Evolutionary conservation across 129 eudicot species (phyloP).

Genomic region (Pittosporum tobira): DNA sequence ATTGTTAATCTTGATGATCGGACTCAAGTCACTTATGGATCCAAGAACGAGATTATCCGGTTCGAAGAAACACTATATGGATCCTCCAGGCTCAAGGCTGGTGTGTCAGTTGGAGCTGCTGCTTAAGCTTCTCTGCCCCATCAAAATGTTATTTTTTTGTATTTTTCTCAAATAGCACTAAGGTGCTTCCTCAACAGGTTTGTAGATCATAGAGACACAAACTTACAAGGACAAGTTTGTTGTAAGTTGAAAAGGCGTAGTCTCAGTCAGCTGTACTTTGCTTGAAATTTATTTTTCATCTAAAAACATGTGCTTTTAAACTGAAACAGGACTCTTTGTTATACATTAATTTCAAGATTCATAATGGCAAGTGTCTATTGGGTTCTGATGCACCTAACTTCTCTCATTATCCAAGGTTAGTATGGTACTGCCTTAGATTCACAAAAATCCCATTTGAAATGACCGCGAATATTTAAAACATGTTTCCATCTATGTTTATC

Average conservation of each 20-base stretch:
- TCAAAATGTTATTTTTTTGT: too few relatives aligned
- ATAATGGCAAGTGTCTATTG: too few relatives aligned
- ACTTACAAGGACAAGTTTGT: conserved; percentile 1
- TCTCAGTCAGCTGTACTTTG: conserved; percentile 15
- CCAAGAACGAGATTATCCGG: conserved; percentile 88
- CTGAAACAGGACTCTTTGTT: conserved; percentile 2
- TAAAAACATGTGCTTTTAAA: background rate
- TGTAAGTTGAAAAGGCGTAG: conserved; percentile 4
- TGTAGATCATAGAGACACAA: background rate
- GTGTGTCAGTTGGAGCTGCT: conserved; percentile 82
- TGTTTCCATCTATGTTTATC: too few relatives aligned
- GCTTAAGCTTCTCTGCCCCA: conserved; percentile 35
- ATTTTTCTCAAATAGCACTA: conserved; percentile 7
- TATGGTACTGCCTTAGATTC: too few relatives aligned
- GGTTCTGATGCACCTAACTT: too few relatives aligned
- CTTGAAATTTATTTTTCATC: conserved; percentile 20
- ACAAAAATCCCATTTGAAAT: too few relatives aligned
- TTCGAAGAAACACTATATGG: conserved; percentile 93
- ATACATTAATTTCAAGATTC: too few relatives aligned
- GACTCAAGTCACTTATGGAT: conserved; percentile 95
- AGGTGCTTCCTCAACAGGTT: conserved; percentile 8
- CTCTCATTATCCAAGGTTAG: too few relatives aligned
- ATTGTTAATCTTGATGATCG: conserved; percentile 69
- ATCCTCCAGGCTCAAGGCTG: conserved; percentile 78
- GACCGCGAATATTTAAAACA: too few relatives aligned